phyloP scores from a whole-genome alignment of 306 rosid genomes.

The Cucurbita moschata region DNA sequence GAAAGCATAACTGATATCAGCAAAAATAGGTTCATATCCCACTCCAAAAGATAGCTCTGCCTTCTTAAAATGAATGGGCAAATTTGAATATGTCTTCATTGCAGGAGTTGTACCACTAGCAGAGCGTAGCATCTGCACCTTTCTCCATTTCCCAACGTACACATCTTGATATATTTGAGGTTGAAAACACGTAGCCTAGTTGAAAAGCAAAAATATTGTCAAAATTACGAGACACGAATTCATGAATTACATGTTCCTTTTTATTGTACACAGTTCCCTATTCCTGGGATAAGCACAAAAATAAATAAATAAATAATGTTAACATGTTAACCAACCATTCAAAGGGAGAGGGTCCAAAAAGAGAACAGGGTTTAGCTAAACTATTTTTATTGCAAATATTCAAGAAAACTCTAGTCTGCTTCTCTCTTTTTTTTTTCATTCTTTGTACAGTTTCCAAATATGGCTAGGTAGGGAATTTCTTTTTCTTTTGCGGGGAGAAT shows the following conservation, averaged over 20 bases:
- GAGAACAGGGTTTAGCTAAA: background rate
- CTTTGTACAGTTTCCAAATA: background rate
- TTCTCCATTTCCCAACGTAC: slow-evolving; percentile 87
- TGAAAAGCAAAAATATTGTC: slow-evolving; percentile 22
- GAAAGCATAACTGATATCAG: slow-evolving; percentile 90
- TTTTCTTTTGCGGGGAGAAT: background rate
- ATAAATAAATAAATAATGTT: background rate
- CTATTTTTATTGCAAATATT: background rate
- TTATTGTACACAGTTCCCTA: background rate
- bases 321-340: background rate
- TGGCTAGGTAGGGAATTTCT: background rate
- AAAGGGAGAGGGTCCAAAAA: background rate
- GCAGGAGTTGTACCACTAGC: slow-evolving; percentile 98
- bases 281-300: background rate
- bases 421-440: background rate
- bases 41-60: slow-evolving; percentile 85
- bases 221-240: slow-evolving; percentile 14
- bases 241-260: background rate
- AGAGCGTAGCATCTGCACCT: slow-evolving; percentile 87
- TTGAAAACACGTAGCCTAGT: slow-evolving; percentile 90
- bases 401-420: background rate
- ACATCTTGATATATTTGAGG: slow-evolving; percentile 87
- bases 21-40: slow-evolving; percentile 86
- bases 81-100: slow-evolving; percentile 66
- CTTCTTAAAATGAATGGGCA: slow-evolving; percentile 68